Conservation (phyloP, 164 flowering plant species). For the Chimonanthus salicifolius region DNA sequence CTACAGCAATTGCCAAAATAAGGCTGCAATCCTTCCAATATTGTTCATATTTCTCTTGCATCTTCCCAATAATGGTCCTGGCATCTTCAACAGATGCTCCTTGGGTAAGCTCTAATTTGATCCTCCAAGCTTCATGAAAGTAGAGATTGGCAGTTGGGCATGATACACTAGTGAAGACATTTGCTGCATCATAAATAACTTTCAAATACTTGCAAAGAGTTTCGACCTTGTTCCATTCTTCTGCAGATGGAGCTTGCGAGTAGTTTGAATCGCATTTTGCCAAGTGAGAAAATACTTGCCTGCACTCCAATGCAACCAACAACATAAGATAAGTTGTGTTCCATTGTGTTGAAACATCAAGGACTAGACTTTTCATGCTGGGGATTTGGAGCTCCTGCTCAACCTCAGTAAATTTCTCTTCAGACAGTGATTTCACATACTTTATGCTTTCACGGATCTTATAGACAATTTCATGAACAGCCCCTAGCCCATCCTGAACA, state of each 20-base stretch:
- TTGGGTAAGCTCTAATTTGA: constrained; percentile 49
- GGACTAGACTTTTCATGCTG: constrained; percentile 39
- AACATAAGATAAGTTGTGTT: constrained; percentile 83
- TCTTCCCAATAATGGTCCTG: constrained; percentile 39
- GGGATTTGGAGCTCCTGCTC: constrained; percentile 74
- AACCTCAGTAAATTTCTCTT: constrained; percentile 50
- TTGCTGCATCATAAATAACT: constrained; percentile 56
- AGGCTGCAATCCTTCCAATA: constrained; percentile 67
- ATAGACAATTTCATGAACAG: constrained; percentile 28
- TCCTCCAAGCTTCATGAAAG: constrained; percentile 63
- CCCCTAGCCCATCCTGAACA: constrained; percentile 47
- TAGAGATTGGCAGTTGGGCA: constrained; percentile 52
- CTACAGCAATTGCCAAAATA: constrained; percentile 63
- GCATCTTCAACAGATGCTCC: constrained; percentile 45
- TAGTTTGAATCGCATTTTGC: constrained; percentile 65
- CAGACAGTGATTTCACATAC: constrained; percentile 59
- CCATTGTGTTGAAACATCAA: constrained; percentile 74
- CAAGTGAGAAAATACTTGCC: constrained; percentile 75
- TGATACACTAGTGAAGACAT: constrained; percentile 32
- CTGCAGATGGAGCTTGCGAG: constrained; percentile 46
- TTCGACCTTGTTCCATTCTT: constrained; percentile 78
- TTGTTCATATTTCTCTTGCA: constrained; percentile 53
- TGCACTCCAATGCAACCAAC: constrained; percentile 63
- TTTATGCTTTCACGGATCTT: constrained; percentile 69
- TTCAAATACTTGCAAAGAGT: constrained; percentile 53